Conservation (phyloP, 768 basidiomycete species). For the Daedaleopsis nitida region DNA sequence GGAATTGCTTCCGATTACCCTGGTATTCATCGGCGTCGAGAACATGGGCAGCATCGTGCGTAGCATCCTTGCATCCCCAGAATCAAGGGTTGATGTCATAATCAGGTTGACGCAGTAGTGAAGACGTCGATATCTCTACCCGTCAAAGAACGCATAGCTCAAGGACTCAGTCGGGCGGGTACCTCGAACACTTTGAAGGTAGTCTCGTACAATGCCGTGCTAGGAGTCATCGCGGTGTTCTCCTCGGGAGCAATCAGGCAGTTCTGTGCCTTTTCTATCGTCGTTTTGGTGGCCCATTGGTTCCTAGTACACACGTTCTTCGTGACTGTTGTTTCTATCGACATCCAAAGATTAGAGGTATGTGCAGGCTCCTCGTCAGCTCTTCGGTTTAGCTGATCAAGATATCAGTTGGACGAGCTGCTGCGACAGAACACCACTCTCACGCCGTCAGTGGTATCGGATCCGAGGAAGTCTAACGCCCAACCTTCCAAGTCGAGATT, state of each 20-base stretch:
- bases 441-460: conserved; percentile 43
- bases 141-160: conserved; percentile 89
- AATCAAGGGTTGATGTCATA: conserved; percentile 29
- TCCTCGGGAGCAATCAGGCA: conserved; percentile 83
- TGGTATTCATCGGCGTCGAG: conserved; percentile 94
- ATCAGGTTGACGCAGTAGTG: conserved; percentile 80
- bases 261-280: conserved; percentile 91
- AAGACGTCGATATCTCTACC: conserved; percentile 84
- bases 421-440: conserved; percentile 69
- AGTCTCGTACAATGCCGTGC: conserved; percentile 79
- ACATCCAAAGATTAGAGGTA: conserved; percentile 90
- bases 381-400: conserved; percentile 9
- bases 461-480: conserved; percentile 18
- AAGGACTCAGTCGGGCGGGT: conserved; percentile 86
- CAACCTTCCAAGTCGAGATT: conserved; percentile 40
- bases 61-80: conserved; percentile 6
- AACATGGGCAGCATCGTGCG: conserved; percentile 95
- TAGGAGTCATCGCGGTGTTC: conserved; percentile 74
- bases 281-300: conserved; percentile 96
- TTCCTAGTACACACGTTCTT: conserved; percentile 97
- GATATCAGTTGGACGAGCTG: conserved; percentile 75
- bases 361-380: conserved; percentile 24
- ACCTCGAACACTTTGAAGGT: conserved; percentile 93
- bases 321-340: conserved; percentile 91
- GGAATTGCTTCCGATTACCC: conserved; percentile 90